Evolutionary conservation across 768 basidiomycete species (phyloP).

Genomic region (Kwoniella sp.): DNA sequence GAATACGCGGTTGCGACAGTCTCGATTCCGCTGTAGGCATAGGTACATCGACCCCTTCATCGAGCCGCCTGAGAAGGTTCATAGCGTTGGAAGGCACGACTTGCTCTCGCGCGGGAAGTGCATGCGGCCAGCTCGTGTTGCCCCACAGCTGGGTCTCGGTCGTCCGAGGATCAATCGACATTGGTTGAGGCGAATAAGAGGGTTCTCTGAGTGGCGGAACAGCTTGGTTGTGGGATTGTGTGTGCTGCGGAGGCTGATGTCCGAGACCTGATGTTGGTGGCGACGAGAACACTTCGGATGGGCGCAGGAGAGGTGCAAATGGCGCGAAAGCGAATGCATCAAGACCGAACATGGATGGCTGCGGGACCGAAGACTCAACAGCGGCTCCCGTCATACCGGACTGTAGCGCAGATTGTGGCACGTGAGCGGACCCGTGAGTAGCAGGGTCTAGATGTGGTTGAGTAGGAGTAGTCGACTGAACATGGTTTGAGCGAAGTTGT

Average conservation of each 20-base stretch:
- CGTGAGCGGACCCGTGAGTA: neutral
- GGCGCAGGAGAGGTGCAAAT: conserved; percentile 10
- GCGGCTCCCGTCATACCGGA: neutral
- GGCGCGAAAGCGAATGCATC: conserved; percentile 17
- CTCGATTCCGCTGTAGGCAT: conserved; percentile 18
- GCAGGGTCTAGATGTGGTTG: neutral
- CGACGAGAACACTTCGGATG: conserved; percentile 11
- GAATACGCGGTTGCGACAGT: neutral
- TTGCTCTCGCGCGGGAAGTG: conserved; percentile 14
- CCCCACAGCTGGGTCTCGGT: conserved; percentile 12
- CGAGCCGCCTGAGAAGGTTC: neutral
- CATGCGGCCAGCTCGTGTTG: conserved; percentile 17
- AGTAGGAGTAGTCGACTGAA: neutral
- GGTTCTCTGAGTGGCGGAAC: neutral
- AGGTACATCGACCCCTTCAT: conserved; percentile 12
- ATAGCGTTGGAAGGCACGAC: conserved; percentile 9
- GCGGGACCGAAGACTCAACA: neutral
- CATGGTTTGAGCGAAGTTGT: neutral
- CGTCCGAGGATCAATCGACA: conserved; percentile 36
- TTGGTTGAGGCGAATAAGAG: conserved; percentile 31
- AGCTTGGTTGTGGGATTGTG: neutral
- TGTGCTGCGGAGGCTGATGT: neutral
- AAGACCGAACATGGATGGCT: conserved; percentile 18
- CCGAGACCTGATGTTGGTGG: conserved; percentile 1
- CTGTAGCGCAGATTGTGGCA: neutral